Evolutionary conservation across 495 filamentous ascomycete species (phyloP).

Genomic region (Penicillium psychrofluorescens): DNA sequence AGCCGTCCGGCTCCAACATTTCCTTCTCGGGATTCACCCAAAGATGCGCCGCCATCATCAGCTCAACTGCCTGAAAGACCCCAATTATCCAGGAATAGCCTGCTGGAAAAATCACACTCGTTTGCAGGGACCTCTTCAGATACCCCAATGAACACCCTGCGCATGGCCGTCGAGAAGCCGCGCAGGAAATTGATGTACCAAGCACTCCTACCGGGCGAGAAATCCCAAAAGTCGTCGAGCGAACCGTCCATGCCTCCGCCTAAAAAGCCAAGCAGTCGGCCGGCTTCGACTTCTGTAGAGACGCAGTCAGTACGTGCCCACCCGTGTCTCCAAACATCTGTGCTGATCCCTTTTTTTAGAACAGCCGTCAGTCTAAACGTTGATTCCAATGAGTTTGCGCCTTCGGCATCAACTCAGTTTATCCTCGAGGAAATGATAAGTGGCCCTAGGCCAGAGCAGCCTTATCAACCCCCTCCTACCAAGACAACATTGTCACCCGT

Average conservation of each 20-base stretch:
- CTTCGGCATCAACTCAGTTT: constrained; percentile 24
- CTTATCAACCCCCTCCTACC: too few relatives aligned
- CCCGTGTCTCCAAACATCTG: not conserved
- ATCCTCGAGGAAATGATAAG: constrained; percentile 25
- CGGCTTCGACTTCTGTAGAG: constrained; percentile 1
- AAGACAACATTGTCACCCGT: too few relatives aligned
- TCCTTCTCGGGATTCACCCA: not conserved
- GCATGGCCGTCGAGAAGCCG: constrained; percentile 28
- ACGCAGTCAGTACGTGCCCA: constrained; percentile 28
- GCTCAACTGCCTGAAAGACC: not conserved
- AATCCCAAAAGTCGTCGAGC: constrained; percentile 7
- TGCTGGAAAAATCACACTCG: constrained; percentile 1
- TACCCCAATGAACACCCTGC: constrained; percentile 18
- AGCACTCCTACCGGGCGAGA: constrained; percentile 26
- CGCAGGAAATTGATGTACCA: constrained; percentile 43
- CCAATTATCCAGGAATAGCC: not conserved
- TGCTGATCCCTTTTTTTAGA: constrained; percentile 12
- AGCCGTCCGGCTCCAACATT: constrained; percentile 1
- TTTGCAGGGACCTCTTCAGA: not conserved
- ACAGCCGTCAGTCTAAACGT: not conserved
- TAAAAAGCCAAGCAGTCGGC: constrained; percentile 4
- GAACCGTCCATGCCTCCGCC: constrained; percentile 1
- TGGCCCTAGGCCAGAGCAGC: not conserved
- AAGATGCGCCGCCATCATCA: not conserved
- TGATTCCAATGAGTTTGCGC: constrained; percentile 13